Evolutionary conservation across 306 rosid genomes (phyloP).

Genomic region (Cicer arietinum): DNA sequence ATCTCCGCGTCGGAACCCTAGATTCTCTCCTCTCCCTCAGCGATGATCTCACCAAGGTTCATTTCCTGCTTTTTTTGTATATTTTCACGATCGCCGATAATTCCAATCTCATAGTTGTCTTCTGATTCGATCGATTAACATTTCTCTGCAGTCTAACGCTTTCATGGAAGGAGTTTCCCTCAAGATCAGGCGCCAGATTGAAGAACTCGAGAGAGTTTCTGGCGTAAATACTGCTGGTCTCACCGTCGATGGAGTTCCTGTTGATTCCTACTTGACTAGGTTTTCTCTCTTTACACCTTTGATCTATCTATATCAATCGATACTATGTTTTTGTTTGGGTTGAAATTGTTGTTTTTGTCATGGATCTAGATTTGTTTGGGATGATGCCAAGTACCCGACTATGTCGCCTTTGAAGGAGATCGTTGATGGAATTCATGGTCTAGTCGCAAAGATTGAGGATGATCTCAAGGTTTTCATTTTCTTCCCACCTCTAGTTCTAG

Average conservation of each 20-base stretch:
- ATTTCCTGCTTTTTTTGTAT: neutral
- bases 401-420: conserved; percentile 81
- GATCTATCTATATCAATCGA: neutral
- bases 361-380: conserved; percentile 84
- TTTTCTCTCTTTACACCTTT: neutral
- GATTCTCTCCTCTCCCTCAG: conserved; percentile 98
- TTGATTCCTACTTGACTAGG: conserved; percentile 94
- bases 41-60: conserved; percentile 93
- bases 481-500: conserved; percentile 11
- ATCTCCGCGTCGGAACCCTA: conserved; percentile 95
- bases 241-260: conserved; percentile 95
- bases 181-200: conserved; percentile 97
- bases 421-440: conserved; percentile 77
- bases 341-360: conserved; percentile 4
- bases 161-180: conserved; percentile 86
- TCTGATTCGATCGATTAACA: neutral
- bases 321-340: conserved; percentile 3
- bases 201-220: conserved; percentile 78
- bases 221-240: conserved; percentile 67
- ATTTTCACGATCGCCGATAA: neutral
- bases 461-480: conserved; percentile 73
- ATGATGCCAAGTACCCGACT: conserved; percentile 93
- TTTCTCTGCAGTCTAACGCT: conserved; percentile 67
- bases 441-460: conserved; percentile 91
- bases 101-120: neutral